Evolutionary conservation across 2,329 filamentous ascomycete species (phyloP).

Genomic region (Aureobasidium subglaciale): DNA sequence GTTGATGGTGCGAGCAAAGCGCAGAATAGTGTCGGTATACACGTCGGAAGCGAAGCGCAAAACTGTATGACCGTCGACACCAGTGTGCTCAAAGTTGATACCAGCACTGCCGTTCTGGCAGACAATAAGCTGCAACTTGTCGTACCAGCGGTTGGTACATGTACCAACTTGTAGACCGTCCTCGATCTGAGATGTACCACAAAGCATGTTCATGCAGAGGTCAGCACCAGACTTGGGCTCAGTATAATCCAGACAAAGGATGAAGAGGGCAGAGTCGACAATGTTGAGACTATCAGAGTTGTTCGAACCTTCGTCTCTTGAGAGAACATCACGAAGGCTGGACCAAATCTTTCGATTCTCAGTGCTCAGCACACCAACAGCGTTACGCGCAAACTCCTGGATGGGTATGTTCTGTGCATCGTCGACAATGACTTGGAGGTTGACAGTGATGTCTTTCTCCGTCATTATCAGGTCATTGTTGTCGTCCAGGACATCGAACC

Average conservation of each 20-base stretch:
- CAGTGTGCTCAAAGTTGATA: constrained; percentile 99
- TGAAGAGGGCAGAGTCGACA: constrained; percentile 87
- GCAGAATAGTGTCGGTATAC: constrained; percentile 94
- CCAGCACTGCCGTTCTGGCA: constrained; percentile 98
- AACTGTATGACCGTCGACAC: constrained; percentile 94
- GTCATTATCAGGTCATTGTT: constrained; percentile 96
- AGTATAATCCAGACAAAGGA: constrained; percentile 86
- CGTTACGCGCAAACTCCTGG: constrained; percentile 90
- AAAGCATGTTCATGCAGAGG: constrained; percentile 98
- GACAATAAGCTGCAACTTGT: constrained; percentile 97
- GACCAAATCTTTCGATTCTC: constrained; percentile 98
- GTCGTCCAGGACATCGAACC: constrained; percentile 95
- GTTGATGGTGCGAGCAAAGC: constrained; percentile 92
- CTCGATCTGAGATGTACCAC: constrained; percentile 84
- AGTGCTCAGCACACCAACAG: constrained; percentile 85
- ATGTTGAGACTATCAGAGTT: constrained; percentile 95
- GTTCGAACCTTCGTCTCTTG: constrained; percentile 78
- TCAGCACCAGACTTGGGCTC: constrained; percentile 74
- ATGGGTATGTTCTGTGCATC: constrained; percentile 86
- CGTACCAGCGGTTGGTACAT: constrained; percentile 98
- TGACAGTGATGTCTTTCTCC: constrained; percentile 85
- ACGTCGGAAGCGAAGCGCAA: constrained; percentile 92
- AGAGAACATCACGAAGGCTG: constrained; percentile 77
- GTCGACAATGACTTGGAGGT: constrained; percentile 84
- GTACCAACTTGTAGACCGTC: constrained; percentile 93